A percentile compares a stretch with the other conserved stretches of the same genome.
phyloP scores from a whole-genome alignment of 164 flowering plant genomes.

The Aristolochia fimbriata region DNA sequence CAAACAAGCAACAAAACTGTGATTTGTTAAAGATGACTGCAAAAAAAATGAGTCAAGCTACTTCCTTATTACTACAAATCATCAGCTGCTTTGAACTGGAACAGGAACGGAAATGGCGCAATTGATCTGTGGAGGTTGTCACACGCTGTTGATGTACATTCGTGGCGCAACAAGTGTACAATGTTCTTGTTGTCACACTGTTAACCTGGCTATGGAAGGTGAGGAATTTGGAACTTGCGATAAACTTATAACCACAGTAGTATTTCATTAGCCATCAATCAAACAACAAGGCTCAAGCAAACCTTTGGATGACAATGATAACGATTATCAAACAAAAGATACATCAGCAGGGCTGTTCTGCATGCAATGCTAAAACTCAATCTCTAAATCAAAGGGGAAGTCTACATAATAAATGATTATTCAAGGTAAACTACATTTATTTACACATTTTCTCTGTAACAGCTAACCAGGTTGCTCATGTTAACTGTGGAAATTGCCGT shows the following conservation, averaged over 20 bases:
- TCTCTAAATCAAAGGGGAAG: background rate
- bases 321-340: background rate
- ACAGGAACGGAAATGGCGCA: slow-evolving; percentile 95
- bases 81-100: slow-evolving; percentile 5
- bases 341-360: background rate
- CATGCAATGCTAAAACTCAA: background rate
- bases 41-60: background rate
- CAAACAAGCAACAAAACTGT: too few relatives aligned
- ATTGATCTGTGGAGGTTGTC: slow-evolving; percentile 87
- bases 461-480: slow-evolving; percentile 94
- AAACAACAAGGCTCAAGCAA: too few relatives aligned
- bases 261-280: too few relatives aligned
- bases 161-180: slow-evolving; percentile 92
- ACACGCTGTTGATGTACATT: slow-evolving; percentile 79
- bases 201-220: slow-evolving; percentile 88
- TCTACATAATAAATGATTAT: background rate
- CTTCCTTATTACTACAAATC: background rate
- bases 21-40: too few relatives aligned
- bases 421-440: background rate
- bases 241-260: background rate
- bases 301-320: too few relatives aligned
- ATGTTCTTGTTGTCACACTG: slow-evolving; percentile 89
- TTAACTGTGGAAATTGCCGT: slow-evolving; percentile 81
- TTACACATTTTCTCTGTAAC: slow-evolving; percentile 10
- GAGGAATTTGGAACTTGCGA: background rate